Percentiles rank a stretch among this genome's conserved stretches.
Conservation (phyloP, 2,329 filamentous ascomycete species). For the Acephala macrosclerotiorum region DNA sequence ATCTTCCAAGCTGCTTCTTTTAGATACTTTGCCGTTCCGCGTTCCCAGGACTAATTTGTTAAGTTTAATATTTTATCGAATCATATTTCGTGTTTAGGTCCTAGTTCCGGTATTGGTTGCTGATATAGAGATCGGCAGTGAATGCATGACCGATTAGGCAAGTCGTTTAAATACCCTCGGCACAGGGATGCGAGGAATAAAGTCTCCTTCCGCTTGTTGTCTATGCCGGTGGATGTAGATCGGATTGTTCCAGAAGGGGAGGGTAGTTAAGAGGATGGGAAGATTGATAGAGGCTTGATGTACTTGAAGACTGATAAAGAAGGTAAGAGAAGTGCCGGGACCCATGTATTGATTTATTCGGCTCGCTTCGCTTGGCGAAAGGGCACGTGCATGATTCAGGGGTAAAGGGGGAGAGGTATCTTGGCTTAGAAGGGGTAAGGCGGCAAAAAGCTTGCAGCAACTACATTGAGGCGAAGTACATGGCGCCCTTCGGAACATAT, state of each 20-base stretch:
- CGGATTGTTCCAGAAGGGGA: background rate
- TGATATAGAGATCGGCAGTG: slow-evolving; percentile 16
- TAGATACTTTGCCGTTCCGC: slow-evolving; percentile 10
- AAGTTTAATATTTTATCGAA: slow-evolving; percentile 17
- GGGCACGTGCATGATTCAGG: slow-evolving; percentile 2
- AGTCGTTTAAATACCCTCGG: slow-evolving; percentile 16
- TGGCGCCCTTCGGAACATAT: background rate
- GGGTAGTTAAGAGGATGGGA: too few species aligned
- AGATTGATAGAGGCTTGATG: too few species aligned
- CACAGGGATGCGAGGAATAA: slow-evolving; percentile 4
- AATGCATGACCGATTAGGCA: slow-evolving; percentile 20
- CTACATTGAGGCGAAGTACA: background rate
- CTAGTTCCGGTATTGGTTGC: slow-evolving; percentile 21
- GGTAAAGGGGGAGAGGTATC: background rate
- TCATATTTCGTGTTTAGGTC: slow-evolving; percentile 4
- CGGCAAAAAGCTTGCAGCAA: background rate
- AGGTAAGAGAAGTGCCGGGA: background rate
- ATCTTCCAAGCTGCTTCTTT: slow-evolving; percentile 26
- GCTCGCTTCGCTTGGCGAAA: slow-evolving; percentile 5
- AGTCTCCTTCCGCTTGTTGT: slow-evolving; percentile 16
- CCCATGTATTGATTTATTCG: background rate
- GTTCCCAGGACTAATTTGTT: slow-evolving; percentile 13
- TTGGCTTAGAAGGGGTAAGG: background rate
- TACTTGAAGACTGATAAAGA: too few species aligned
- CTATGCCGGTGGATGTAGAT: background rate